phyloP scores from a whole-genome alignment of 306 rosid genomes.

The Sechiopsis laciniata region DNA sequence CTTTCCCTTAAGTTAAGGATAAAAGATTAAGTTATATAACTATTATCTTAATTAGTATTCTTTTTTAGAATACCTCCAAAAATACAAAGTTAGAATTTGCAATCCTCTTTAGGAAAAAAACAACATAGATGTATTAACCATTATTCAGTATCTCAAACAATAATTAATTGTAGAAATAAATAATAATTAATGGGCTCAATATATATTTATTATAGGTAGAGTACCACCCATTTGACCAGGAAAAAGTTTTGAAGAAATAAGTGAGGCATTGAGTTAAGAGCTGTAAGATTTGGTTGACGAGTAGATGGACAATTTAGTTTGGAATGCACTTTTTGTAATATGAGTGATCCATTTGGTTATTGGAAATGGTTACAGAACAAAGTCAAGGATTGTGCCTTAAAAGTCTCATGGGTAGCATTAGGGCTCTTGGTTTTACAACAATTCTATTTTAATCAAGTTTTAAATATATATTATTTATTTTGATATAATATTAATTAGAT shows the following conservation, averaged over 20 bases:
- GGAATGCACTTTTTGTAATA: no score
- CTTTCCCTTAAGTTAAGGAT: no score
- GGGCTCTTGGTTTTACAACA: background rate
- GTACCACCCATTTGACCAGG: conserved; percentile 6
- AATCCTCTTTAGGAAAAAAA: no score
- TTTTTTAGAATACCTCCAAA: no score
- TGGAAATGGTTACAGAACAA: conserved; percentile 5
- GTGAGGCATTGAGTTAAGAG: conserved; percentile 18
- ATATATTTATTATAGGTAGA: background rate
- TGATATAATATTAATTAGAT: background rate
- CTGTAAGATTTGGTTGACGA: background rate
- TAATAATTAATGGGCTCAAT: background rate
- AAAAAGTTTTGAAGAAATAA: background rate
- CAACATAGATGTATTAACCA: no score
- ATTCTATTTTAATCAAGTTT: background rate
- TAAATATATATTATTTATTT: background rate
- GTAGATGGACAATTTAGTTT: background rate
- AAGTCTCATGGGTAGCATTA: background rate
- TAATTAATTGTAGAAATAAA: background rate
- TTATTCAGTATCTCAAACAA: background rate
- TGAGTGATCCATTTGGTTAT: background rate
- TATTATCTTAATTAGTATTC: no score
- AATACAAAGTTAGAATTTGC: no score
- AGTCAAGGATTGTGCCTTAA: conserved; percentile 12
- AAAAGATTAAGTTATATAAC: no score